Conservation (phyloP, 805 yeast species). For the Kluyveromyces starmeri region DNA sequence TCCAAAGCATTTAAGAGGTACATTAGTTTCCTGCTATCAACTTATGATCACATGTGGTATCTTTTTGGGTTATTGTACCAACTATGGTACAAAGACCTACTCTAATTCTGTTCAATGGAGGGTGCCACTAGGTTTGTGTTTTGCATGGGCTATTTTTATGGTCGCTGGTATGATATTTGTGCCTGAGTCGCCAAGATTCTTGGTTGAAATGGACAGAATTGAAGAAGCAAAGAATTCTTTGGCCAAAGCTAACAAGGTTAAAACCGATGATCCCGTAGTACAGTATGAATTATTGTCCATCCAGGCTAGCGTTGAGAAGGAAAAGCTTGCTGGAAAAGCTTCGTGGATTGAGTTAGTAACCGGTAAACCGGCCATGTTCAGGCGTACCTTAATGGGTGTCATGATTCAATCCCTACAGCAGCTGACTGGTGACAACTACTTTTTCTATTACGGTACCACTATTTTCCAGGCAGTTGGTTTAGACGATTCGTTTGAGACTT, state of each 20-base stretch:
- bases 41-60: slow-evolving; percentile 65
- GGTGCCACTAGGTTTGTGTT: slow-evolving; percentile 54
- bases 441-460: slow-evolving; percentile 59
- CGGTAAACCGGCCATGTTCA: slow-evolving; percentile 55
- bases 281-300: slow-evolving; percentile 48
- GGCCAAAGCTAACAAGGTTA: slow-evolving; percentile 48
- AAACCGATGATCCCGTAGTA: slow-evolving; percentile 46
- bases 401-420: slow-evolving; percentile 56
- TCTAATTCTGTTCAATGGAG: slow-evolving; percentile 56
- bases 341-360: slow-evolving; percentile 56
- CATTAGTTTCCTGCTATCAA: slow-evolving; percentile 62
- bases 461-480: slow-evolving; percentile 54
- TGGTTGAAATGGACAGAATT: slow-evolving; percentile 43
- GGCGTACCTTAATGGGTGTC: slow-evolving; percentile 44
- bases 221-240: slow-evolving; percentile 57
- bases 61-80: slow-evolving; percentile 66
- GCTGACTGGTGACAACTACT: slow-evolving; percentile 56
- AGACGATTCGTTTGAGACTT: slow-evolving; percentile 47
- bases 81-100: slow-evolving; percentile 42
- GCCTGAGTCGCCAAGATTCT: slow-evolving; percentile 69
- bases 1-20: slow-evolving; percentile 47
- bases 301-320: slow-evolving; percentile 52
- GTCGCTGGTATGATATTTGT: slow-evolving; percentile 37
- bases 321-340: slow-evolving; percentile 53
- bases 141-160: slow-evolving; percentile 36